Conservation (phyloP, 768 basidiomycete species). For the Sporobolomyces phaffii region DNA sequence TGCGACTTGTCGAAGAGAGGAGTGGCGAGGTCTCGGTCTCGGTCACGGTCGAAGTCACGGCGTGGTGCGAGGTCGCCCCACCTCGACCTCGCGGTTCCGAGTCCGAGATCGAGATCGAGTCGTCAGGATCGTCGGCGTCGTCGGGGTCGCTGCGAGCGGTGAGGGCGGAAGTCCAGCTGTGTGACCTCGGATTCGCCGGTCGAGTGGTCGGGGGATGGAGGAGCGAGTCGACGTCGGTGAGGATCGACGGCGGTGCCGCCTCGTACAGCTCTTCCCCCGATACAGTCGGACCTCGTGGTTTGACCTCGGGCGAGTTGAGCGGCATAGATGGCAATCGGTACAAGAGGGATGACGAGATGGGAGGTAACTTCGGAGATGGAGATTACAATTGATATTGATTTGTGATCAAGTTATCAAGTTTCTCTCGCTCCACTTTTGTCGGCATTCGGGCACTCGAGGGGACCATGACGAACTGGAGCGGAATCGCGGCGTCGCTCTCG, state of each 20-base stretch:
- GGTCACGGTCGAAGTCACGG: background rate
- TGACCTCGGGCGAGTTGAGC: background rate
- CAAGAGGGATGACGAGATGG: background rate
- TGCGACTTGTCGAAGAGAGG: too few species aligned
- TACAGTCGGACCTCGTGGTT: background rate
- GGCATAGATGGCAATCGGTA: background rate
- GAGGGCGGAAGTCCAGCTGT: too few species aligned
- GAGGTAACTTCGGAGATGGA: background rate
- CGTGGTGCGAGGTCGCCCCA: too few species aligned
- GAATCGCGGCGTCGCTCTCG: conserved; percentile 10
- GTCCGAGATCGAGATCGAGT: too few species aligned
- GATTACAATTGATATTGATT: too few species aligned
- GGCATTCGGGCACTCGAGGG: background rate
- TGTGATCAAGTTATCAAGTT: too few species aligned
- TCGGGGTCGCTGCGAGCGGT: too few species aligned
- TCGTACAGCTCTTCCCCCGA: background rate
- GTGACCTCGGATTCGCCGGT: background rate
- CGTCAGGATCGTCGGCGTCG: too few species aligned
- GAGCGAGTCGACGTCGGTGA: background rate
- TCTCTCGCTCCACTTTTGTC: too few species aligned
- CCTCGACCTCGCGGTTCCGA: too few species aligned
- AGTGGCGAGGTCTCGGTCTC: background rate
- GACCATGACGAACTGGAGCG: conserved; percentile 23
- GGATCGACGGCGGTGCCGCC: background rate
- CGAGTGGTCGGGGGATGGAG: conserved; percentile 3